Base-by-base conservation (phyloP, 176 grass and related monocot genomes). In the Poa pratensis region DNA sequence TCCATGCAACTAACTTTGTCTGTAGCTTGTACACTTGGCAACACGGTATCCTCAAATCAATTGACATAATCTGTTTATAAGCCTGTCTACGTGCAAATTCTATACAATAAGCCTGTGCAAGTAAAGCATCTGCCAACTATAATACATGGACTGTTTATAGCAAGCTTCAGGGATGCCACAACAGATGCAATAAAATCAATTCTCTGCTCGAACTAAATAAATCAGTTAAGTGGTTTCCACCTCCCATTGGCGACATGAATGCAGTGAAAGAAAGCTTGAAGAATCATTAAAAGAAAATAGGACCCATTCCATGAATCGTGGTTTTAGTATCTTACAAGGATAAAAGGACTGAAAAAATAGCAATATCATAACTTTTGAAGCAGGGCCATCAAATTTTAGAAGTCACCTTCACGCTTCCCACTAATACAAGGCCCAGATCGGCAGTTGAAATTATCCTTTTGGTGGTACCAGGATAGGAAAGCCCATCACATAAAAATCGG, bases 321-420 rank as follows among this genome's bases (percentile, higher is more conserved):
- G 9, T 80, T 79, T 55, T 54, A 1, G 15, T 51, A 54, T 57
- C 35, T 39, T 65, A 34, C 19, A 66, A 28, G 42, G 17, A 53
- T 12, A 70, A 20, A 30, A 20, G 19, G 13, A 40, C 28, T 80
- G 39, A 43, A 69, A 23, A 85, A 73, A 76, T 76, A 69, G 22
- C 8, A 45, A 73, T 62, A 63, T 61, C 18, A 82, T 46, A 48
- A 57, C 9, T 34, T 71, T 66, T 77, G 16, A 72, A 42, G 11
- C 32, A 85, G 20, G 24, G 43, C 48, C 12, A 28, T 77, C 24
- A 54, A 76, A 69, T 39, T 35, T 80, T 7, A 14, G 73, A 66
- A 80, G 4, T 61, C 69, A 98, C 96, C 93, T 92, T 94, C 78
- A 98, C 86, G 55, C 73, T 90, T 69, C 96, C 96, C n/a, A 94